Conservation (phyloP, 2,329 filamentous ascomycete genomes). For the Nemania serpens region DNA sequence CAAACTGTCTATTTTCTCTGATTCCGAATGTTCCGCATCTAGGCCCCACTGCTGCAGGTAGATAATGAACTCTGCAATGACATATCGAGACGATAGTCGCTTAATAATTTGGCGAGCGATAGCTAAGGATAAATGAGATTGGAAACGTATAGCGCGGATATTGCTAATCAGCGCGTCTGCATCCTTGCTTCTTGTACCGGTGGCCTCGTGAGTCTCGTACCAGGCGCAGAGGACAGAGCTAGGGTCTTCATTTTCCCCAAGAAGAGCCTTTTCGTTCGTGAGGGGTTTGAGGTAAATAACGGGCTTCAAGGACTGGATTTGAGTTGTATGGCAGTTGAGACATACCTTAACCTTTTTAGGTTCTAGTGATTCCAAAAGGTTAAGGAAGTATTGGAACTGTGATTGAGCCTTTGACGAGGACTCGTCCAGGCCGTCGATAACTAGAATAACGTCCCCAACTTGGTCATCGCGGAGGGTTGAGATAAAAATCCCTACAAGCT, state of each 20-base stretch:
- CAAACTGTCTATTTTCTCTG: neutral
- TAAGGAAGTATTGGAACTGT: neutral
- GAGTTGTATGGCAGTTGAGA: neutral
- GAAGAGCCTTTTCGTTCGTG: neutral
- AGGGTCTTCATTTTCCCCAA: neutral
- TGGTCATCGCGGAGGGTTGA: neutral
- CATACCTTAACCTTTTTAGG: neutral
- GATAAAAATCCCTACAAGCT: neutral
- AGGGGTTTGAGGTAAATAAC: neutral
- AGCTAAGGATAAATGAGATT: neutral
- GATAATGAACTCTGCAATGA: neutral
- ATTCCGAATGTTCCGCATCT: neutral
- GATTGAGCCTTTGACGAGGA: neutral
- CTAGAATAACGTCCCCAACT: neutral
- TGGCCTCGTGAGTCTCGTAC: neutral
- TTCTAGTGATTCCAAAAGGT: neutral
- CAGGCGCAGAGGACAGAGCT: neutral
- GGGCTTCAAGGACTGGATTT: neutral
- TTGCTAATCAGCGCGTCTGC: neutral
- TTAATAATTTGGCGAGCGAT: neutral
- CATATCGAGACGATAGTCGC: neutral
- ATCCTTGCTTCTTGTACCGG: neutral
- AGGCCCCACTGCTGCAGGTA: neutral
- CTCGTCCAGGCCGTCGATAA: neutral
- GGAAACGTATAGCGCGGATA: neutral